Percentiles rank a stretch among this genome's conserved stretches.
phyloP scores from a whole-genome alignment of 805 yeast genomes.

The Candida ascalaphidarum region DNA sequence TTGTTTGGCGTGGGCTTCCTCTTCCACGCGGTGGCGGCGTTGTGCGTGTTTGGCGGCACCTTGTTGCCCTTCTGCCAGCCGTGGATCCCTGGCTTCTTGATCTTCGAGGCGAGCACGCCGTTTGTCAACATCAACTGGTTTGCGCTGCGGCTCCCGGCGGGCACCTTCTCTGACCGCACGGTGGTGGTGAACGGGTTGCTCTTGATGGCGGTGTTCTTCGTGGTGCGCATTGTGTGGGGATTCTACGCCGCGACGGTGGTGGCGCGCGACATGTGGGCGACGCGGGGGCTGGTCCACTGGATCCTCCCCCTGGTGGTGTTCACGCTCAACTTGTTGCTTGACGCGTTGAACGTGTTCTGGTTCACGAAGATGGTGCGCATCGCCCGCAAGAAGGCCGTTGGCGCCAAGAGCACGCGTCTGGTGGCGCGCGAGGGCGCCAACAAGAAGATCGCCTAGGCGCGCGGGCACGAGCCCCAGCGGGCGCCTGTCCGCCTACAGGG shows the following conservation, averaged over 20 bases:
- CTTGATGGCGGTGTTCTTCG: constrained; percentile 63
- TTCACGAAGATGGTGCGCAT: constrained; percentile 75
- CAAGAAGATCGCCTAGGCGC: too few species aligned
- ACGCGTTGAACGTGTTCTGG: constrained; percentile 74
- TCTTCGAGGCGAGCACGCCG: constrained; percentile 88
- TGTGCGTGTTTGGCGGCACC: constrained; percentile 59
- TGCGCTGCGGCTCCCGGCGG: constrained; percentile 66
- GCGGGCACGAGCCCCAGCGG: too few species aligned
- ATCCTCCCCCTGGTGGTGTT: constrained; percentile 44
- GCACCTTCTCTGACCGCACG: constrained; percentile 45
- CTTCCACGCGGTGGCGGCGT: constrained; percentile 76
- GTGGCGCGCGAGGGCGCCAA: too few species aligned
- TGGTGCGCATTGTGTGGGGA: constrained; percentile 82
- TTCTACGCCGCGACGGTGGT: constrained; percentile 55
- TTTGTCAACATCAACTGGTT: constrained; percentile 95
- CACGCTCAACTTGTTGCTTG: constrained; percentile 51
- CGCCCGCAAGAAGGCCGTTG: constrained; percentile 45
- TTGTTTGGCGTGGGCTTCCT: constrained; percentile 78
- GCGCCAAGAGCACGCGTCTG: too few species aligned
- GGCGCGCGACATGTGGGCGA: constrained; percentile 37
- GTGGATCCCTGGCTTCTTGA: constrained; percentile 72
- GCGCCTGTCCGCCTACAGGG: too few species aligned
- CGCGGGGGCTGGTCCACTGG: constrained; percentile 36
- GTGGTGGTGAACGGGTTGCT: constrained; percentile 64
- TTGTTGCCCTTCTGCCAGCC: constrained; percentile 71